These are phyloP conservation scores for Neoconidiobolus thromboides DNA, from an alignment of 371 early-diverging fungal genomes.

Conservation along the genomic window DNA sequence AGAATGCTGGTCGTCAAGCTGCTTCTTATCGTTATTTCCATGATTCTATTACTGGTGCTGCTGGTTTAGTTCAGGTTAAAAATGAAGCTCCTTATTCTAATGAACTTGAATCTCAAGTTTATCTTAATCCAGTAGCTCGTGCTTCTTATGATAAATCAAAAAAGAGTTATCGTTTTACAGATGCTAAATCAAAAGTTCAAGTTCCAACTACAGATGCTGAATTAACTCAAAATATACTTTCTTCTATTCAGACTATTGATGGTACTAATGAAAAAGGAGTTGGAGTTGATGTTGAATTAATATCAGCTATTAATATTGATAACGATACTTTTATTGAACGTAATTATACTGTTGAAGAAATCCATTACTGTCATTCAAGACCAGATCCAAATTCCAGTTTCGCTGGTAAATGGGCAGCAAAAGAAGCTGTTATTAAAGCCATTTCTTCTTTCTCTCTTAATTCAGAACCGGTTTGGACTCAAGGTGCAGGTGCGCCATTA, in stretches of 20 bases:
- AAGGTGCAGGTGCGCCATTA: constrained; percentile 25
- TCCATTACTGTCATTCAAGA: constrained; percentile 51
- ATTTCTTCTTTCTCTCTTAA: constrained; percentile 39
- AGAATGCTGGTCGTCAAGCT: constrained; percentile 55
- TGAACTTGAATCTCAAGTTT: constrained; percentile 67
- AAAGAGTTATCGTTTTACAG: constrained; percentile 52
- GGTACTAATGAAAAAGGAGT: constrained; percentile 28
- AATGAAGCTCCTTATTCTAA: constrained; percentile 70
- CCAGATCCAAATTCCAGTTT: constrained; percentile 72
- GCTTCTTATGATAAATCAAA: constrained; percentile 54
- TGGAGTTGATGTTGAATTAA: constrained; percentile 85
- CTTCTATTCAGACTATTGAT: constrained; percentile 21
- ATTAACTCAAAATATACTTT: constrained; percentile 37
- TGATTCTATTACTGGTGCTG: constrained; percentile 66
- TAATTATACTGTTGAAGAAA: constrained; percentile 72
- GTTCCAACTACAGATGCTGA: constrained; percentile 21
- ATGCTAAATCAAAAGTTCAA: constrained; percentile 19
- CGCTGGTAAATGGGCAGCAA: constrained; percentile 91
- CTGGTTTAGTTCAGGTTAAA: constrained; percentile 79
- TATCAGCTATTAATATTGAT: constrained; percentile 56
- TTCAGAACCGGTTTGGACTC: constrained; percentile 24
- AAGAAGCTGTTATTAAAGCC: constrained; percentile 92
- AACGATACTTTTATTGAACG: constrained; percentile 74
- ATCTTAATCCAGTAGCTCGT: constrained; percentile 80
- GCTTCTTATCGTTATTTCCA: constrained; percentile 85